These are phyloP conservation scores for Coniochaeta sp. DNA, from an alignment of 2,329 filamentous ascomycete species.

Conservation along the genomic window DNA sequence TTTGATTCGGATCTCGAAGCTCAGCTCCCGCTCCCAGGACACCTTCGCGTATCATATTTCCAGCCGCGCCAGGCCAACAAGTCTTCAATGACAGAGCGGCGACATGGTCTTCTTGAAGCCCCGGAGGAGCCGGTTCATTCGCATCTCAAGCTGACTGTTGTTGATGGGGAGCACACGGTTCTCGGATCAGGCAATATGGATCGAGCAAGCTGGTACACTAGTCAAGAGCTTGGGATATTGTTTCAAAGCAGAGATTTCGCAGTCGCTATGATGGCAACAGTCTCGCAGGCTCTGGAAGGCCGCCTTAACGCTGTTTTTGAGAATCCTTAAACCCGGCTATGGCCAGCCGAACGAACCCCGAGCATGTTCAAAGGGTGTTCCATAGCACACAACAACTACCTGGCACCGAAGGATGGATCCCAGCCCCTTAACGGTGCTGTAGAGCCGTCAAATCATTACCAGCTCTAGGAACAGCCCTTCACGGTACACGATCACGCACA, in stretches of 20 bases:
- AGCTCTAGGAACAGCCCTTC: background rate
- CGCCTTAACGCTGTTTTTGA: slow-evolving; percentile 24
- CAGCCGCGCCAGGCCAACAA: slow-evolving; percentile 16
- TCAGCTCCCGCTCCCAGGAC: slow-evolving; percentile 33
- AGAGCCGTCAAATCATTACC: background rate
- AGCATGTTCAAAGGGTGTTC: background rate
- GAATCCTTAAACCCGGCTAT: background rate
- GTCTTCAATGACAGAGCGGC: slow-evolving; percentile 3
- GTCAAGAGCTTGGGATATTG: slow-evolving; percentile 70
- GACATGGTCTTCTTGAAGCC: slow-evolving; percentile 1
- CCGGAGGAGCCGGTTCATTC: slow-evolving; percentile 59
- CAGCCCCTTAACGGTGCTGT: too few species aligned
- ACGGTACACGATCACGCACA: background rate
- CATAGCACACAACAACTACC: too few species aligned
- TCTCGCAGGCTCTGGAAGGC: slow-evolving; percentile 23
- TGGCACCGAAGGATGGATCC: too few species aligned
- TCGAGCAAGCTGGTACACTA: slow-evolving; percentile 79
- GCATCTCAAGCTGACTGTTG: slow-evolving; percentile 70
- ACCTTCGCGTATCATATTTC: slow-evolving; percentile 53
- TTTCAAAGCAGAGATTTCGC: slow-evolving; percentile 33
- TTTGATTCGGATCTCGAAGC: slow-evolving; percentile 32
- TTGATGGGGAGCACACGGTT: slow-evolving; percentile 60
- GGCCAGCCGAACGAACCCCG: background rate
- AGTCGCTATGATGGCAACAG: slow-evolving; percentile 17
- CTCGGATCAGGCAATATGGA: slow-evolving; percentile 81